Percentiles rank a stretch among this genome's conserved stretches.
Conservation (phyloP, 1,139 yeast species). For the Debaryomyces robertsiae region DNA sequence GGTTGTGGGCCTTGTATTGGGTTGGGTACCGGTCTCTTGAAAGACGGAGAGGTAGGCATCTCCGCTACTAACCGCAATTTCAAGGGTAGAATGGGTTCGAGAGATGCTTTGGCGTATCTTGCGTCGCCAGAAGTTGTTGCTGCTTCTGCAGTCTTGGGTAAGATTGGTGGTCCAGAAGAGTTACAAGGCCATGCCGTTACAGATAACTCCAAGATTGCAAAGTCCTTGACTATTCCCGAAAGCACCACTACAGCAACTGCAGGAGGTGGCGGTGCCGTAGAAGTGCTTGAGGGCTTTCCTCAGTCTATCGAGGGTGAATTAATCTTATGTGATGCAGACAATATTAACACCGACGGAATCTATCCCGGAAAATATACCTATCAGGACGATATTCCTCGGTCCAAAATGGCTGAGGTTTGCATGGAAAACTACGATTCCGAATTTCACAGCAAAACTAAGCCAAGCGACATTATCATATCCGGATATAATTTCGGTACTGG, state of each 20-base stretch:
- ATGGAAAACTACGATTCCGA: slow-evolving; percentile 98
- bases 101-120: slow-evolving; percentile 91
- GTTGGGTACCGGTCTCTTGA: slow-evolving; percentile 86
- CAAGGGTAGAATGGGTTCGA: slow-evolving; percentile 99
- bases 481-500: slow-evolving; percentile 99
- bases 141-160: slow-evolving; percentile 92
- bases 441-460: slow-evolving; percentile 73
- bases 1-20: slow-evolving; percentile 99
- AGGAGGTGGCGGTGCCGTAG: slow-evolving; percentile 51
- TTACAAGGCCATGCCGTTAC: slow-evolving; percentile 60
- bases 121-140: slow-evolving; percentile 99
- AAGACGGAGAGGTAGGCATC: slow-evolving; percentile 97
- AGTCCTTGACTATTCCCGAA: slow-evolving; percentile 44
- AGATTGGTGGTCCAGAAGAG: slow-evolving; percentile 91
- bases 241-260: slow-evolving; percentile 30
- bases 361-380: slow-evolving; percentile 98
- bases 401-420: slow-evolving; percentile 97
- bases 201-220: slow-evolving; percentile 48
- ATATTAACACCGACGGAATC: slow-evolving; percentile 96
- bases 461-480: slow-evolving; percentile 87
- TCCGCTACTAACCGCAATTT: slow-evolving; percentile 98
- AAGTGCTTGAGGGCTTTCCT: slow-evolving; percentile 89
- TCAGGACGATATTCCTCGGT: slow-evolving; percentile 93
- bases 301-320: slow-evolving; percentile 84
- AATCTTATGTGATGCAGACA: slow-evolving; percentile 94